These are phyloP conservation scores for Aspergillus taichungensis DNA, from an alignment of 495 filamentous ascomycete genomes.

Conservation along the genomic window DNA sequence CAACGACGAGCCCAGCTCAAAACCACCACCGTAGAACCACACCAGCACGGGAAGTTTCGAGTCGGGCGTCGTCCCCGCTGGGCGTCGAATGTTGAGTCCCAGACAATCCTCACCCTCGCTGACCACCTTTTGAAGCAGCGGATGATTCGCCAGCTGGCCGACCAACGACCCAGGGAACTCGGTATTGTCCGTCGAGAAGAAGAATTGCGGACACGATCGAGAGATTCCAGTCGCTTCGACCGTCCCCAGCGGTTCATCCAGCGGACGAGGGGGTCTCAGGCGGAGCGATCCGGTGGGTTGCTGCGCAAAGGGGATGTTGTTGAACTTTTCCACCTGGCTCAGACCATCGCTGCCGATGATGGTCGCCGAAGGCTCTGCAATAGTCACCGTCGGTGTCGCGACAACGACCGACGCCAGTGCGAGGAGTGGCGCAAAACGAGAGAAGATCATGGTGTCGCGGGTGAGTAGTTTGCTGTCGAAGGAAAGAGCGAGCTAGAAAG, in stretches of 20 bases:
- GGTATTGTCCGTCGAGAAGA: slow-evolving; percentile 31
- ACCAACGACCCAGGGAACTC: slow-evolving; percentile 35
- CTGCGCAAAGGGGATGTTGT: slow-evolving; percentile 58
- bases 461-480: too few species aligned
- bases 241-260: slow-evolving; percentile 40
- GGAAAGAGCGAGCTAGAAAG: too few species aligned
- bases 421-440: too few species aligned
- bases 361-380: slow-evolving; percentile 39
- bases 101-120: slow-evolving; percentile 56
- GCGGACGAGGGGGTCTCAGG: slow-evolving; percentile 48
- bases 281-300: slow-evolving; percentile 49
- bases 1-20: slow-evolving; percentile 50
- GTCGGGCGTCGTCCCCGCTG: slow-evolving; percentile 42
- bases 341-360: slow-evolving; percentile 35
- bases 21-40: slow-evolving; percentile 63
- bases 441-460: too few species aligned
- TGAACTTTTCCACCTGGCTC: slow-evolving; percentile 41
- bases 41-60: slow-evolving; percentile 55
- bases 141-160: slow-evolving; percentile 42
- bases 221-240: slow-evolving; percentile 42
- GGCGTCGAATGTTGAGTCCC: slow-evolving; percentile 55
- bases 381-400: slow-evolving; percentile 31
- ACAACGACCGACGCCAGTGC: neutral
- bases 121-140: slow-evolving; percentile 44
- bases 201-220: slow-evolving; percentile 47